Base-by-base conservation (phyloP, 2,329 filamentous ascomycete genomes). In the Aspergillus udagawae region DNA sequence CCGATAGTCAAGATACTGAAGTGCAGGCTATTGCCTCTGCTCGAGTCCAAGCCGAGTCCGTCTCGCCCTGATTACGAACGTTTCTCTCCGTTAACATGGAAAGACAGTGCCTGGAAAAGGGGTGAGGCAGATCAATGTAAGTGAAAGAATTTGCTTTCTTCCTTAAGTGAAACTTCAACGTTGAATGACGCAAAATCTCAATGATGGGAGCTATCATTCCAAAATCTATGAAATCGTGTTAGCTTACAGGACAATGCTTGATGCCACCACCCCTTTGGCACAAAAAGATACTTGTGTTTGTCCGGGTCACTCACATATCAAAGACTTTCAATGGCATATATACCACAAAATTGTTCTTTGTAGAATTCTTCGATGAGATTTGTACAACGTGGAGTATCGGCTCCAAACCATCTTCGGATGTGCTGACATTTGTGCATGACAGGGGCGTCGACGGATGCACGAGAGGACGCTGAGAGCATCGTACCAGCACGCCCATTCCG, bases 401-500 rank as follows among this genome's bases (percentile, higher is more conserved):
- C 50, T 50, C n/a, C 12, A 23, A 17, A 25, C n/a, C 12, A 14
- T n/a, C 21, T 53, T 25, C 44, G 12, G 17, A 44, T 17, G 27
- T 32, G 23, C 62, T 70, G 32, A 69, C 58, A 25, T 48, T 48
- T 20, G 17, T 38, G 56, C 63, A 68, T 57, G 54, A 35, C 57
- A 69, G 73, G 68, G 61, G 56, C 63, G 21, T 63, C 49, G 35
- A 50, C 55, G 35, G 52, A 25, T 51, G 44, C 60, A 28, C 68
- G 55, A 42, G 54, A 58, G n/a, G 45, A 35, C 42, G 58, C 59
- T 47, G 60, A 68, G 56, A 77, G 81, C 54, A 73, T 79, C 38
- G 79, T 94, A 45, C 89, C 91, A 41, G 80, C 82, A 7, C 83
- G 89, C 20, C 90, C 92, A 4, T 95, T 95, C 77, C 90, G 89